Evolutionary conservation across 768 basidiomycete genomes (phyloP).

Genomic region (Trichaptum fuscoviolaceum): DNA sequence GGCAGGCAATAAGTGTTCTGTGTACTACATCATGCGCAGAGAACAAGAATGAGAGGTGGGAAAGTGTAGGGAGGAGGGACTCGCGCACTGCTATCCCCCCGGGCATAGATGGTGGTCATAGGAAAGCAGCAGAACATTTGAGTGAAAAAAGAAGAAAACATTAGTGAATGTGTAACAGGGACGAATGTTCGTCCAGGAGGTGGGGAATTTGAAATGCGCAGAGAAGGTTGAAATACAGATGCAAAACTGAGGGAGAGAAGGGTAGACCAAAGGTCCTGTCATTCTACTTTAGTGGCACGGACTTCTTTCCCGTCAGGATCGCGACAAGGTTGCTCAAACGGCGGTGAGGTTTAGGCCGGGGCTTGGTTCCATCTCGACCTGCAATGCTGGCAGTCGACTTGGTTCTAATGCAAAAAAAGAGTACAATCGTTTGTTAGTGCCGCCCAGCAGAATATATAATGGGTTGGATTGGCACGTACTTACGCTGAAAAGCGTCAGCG

Average conservation of each 20-base stretch:
- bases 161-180: neutral
- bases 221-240: neutral
- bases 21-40: neutral
- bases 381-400: neutral
- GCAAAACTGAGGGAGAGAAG: neutral
- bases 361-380: neutral
- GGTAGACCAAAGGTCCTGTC: neutral
- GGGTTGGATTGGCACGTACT: neutral
- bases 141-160: neutral
- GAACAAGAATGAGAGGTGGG: neutral
- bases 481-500: neutral
- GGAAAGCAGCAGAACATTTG: neutral
- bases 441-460: neutral
- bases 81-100: conserved; percentile 1
- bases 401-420: neutral
- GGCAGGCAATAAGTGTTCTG: neutral
- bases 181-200: neutral
- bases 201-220: neutral
- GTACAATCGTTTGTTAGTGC: neutral
- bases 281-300: neutral
- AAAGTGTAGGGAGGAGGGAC: neutral
- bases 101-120: neutral
- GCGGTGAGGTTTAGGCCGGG: neutral
- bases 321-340: neutral
- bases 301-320: neutral